Conservation (phyloP, 805 yeast genomes). For the Kockiozyma suomiensis region DNA sequence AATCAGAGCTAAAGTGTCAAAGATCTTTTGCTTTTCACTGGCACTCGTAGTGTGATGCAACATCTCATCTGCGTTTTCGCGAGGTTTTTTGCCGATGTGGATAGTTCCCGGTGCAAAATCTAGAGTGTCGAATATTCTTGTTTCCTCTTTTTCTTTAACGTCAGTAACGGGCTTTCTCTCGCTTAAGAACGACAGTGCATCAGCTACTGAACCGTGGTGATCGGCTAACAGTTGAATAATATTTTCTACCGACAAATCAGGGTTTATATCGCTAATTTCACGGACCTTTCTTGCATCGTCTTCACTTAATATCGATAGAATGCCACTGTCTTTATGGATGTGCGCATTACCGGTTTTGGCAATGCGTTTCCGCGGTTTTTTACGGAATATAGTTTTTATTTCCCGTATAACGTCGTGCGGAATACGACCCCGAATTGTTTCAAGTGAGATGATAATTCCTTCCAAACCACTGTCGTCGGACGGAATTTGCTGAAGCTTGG, state of each 20-base stretch:
- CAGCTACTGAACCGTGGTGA: constrained; percentile 4
- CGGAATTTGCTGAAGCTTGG: background rate
- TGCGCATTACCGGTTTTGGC: background rate
- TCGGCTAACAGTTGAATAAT: constrained; percentile 4
- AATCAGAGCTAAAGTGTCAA: constrained; percentile 24
- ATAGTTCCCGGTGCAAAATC: constrained; percentile 30
- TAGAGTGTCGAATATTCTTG: constrained; percentile 18
- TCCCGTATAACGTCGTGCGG: background rate
- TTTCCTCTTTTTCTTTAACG: constrained; percentile 1
- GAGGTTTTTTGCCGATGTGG: constrained; percentile 18
- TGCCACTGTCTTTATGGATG: background rate
- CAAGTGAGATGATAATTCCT: constrained; percentile 20
- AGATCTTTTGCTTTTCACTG: constrained; percentile 27
- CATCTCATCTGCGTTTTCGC: constrained; percentile 19
- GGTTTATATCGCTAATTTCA: constrained; percentile 17
- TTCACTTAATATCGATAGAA: background rate
- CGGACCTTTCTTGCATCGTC: constrained; percentile 15
- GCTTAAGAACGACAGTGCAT: constrained; percentile 15
- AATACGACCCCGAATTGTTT: constrained; percentile 12
- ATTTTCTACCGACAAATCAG: constrained; percentile 10
- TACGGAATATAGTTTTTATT: constrained; percentile 4
- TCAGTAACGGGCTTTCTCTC: background rate
- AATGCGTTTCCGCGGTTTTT: background rate
- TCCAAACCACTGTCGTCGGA: background rate
- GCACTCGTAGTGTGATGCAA: background rate